These are phyloP conservation scores for Dendrobium chrysotoxum DNA, from an alignment of 106 monocot genomes.

Conservation along the genomic window DNA sequence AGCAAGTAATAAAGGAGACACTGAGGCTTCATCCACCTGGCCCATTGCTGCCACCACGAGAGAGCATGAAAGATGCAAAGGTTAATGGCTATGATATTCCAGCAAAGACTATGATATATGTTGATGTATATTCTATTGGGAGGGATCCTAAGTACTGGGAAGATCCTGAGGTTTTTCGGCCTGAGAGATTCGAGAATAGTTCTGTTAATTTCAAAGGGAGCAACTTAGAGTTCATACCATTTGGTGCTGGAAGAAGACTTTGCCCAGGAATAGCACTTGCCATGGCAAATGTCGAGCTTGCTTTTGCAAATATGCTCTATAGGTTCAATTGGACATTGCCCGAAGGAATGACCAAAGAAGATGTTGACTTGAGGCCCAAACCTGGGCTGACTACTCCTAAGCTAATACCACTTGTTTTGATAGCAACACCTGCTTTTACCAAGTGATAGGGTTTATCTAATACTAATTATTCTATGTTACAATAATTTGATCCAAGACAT, in stretches of 20 bases:
- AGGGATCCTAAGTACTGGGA: no score
- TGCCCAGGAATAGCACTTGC: not conserved
- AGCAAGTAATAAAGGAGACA: not conserved
- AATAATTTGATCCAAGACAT: no score
- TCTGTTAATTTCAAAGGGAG: not conserved
- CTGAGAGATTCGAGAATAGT: not conserved
- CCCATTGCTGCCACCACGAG: not conserved
- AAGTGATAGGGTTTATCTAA: not conserved
- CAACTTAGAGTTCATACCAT: no score
- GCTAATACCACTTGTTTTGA: not conserved
- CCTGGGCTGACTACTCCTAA: not conserved
- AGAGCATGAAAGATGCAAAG: not conserved
- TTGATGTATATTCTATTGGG: no score
- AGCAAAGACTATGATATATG: not conserved
- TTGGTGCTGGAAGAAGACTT: no score
- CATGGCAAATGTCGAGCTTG: not conserved
- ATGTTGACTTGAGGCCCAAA: not conserved
- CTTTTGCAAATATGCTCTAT: not conserved
- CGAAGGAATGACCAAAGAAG: not conserved
- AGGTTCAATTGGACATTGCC: not conserved
- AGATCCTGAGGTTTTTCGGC: not conserved
- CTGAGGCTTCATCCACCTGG: not conserved
- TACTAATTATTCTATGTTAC: no score
- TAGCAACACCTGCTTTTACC: not conserved
- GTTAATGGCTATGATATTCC: no score